Evolutionary conservation across 352 stramenopile species (phyloP), one percentile per base, ranked within the genome.

Genomic region (Pythium rhizo-oryzae): DNA sequence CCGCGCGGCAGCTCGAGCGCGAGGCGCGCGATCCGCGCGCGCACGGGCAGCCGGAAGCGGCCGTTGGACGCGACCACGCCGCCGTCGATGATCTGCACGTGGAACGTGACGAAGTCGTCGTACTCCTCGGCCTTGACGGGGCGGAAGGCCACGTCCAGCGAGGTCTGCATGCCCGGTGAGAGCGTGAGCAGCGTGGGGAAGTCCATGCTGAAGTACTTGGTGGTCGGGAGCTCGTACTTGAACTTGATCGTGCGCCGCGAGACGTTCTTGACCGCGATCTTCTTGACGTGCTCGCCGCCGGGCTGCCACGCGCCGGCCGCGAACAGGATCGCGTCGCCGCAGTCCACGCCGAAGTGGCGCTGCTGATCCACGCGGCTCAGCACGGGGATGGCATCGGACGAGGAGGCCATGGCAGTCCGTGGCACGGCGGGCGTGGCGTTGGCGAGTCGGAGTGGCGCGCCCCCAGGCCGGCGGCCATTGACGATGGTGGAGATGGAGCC

Each of bases 151-250:
- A 98, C 87, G 62, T 98, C 87, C 11, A 98, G 74, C 37, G 83
- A 77, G 33, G 85, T 87, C 43, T 81, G 75, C 78, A 96, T 98
- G 47, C 92, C 93, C 4, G 92, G 91, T 52, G 83, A 96, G 23
- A 98, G 84, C 23, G 81, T 94, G 35, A 94, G 90, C 21, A 94
- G 68, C 24, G 92, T 89, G 21, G 95, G 94, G 75, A 98, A 98
- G 55, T 93, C 86, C 87, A 98, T 96, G 59, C 87, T 97, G 60
- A 98, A 98, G 74, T 96, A 98, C 69, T 97, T 96, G 59, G 93
- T 97, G 57, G 75, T 85, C 21, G 93, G 94, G 24, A 98, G 81
- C 65, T 94, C 84, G 74, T 98, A 98, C 74, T 97, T 98, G 72
- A 98, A 96, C 74, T 96, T 95, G 66, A 94, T 85, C 13, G 78